These are phyloP conservation scores for Strigomonas culicis DNA, from an alignment of 208 protist genomes.

Conservation along the genomic window DNA sequence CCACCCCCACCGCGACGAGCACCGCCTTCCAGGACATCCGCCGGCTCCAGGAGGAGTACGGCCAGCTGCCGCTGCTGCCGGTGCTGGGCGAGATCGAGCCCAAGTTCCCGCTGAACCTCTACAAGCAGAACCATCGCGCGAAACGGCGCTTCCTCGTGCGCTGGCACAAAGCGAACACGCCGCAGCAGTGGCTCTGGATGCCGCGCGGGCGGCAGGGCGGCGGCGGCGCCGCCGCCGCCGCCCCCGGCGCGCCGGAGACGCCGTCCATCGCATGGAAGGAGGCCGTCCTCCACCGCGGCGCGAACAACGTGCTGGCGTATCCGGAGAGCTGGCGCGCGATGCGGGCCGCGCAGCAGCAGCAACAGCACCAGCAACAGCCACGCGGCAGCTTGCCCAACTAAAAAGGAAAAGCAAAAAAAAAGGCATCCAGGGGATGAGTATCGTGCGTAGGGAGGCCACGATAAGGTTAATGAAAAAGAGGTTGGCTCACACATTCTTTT, in stretches of 20 bases:
- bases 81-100: constrained; percentile 88
- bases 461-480: too few species aligned
- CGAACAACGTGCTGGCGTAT: constrained; percentile 56
- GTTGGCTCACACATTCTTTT: too few species aligned
- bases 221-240: constrained; percentile 6
- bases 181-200: constrained; percentile 85
- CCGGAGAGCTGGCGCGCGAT: constrained; percentile 84
- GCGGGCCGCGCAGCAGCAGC: too few species aligned
- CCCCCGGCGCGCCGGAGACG: neutral
- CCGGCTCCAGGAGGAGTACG: constrained; percentile 78
- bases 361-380: too few species aligned
- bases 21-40: constrained; percentile 77
- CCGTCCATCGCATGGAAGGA: neutral
- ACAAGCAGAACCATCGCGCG: constrained; percentile 88
- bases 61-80: constrained; percentile 80
- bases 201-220: constrained; percentile 53
- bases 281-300: constrained; percentile 60
- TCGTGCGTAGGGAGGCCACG: too few species aligned
- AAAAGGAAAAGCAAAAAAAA: too few species aligned
- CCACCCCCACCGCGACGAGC: constrained; percentile 27
- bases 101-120: constrained; percentile 86
- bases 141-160: constrained; percentile 77
- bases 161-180: constrained; percentile 91
- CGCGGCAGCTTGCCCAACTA: too few species aligned
- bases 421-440: too few species aligned